Conservation (phyloP, 257 asterid species). For the Haberlea rhodopensis region DNA sequence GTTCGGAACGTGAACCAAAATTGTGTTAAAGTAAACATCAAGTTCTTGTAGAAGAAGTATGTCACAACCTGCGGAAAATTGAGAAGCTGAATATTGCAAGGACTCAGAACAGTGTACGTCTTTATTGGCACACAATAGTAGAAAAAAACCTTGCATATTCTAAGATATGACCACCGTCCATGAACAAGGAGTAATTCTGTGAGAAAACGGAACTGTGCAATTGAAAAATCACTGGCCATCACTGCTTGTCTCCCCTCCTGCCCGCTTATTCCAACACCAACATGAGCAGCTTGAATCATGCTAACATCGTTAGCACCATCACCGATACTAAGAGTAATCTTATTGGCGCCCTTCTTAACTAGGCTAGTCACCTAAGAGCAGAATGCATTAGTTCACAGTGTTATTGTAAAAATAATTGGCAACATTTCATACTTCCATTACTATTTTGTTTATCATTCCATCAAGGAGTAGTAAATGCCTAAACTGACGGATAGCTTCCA, state of each 20-base stretch:
- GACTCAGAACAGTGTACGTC: constrained; percentile 1
- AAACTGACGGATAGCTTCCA: too few species aligned
- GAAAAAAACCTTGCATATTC: constrained; percentile 88
- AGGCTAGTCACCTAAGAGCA: constrained; percentile 86
- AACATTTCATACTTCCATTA: too few species aligned
- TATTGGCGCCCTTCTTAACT: too few species aligned
- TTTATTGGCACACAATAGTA: constrained; percentile 14
- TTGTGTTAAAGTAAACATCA: constrained; percentile 90
- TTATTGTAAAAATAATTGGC: too few species aligned
- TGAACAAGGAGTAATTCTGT: too few species aligned
- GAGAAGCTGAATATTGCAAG: constrained; percentile 14
- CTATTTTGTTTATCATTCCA: too few species aligned
- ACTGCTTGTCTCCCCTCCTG: constrained; percentile 99
- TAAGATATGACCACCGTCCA: too few species aligned
- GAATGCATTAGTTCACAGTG: background rate
- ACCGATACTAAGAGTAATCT: too few species aligned
- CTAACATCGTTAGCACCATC: too few species aligned
- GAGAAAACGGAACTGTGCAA: too few species aligned
- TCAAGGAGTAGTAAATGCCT: too few species aligned
- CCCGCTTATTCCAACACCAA: constrained; percentile 99
- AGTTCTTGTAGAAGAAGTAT: constrained; percentile 96
- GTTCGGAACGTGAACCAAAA: constrained; percentile 94
- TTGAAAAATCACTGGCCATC: constrained; percentile 98
- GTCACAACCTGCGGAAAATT: constrained; percentile 74
- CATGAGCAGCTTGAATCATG: constrained; percentile 99